Conservation (phyloP, 2,329 filamentous ascomycete genomes). For the Alternaria conjuncta region DNA sequence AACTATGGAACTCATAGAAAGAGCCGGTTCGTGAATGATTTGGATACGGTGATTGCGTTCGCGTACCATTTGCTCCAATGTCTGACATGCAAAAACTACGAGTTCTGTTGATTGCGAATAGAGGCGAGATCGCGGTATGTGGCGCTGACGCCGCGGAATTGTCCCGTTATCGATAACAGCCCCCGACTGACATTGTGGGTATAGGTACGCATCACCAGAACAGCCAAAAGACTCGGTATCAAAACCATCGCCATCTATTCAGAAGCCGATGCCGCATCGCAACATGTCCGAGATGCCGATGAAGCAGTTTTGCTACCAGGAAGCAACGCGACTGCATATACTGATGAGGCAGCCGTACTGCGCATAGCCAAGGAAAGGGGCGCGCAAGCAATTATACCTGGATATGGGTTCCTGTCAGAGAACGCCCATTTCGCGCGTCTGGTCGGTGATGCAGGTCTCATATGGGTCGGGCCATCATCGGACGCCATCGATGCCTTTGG, state of each 20-base stretch:
- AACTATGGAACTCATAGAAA: not conserved
- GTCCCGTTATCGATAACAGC: not conserved
- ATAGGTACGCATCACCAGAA: conserved; percentile 57
- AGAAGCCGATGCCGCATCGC: conserved; percentile 60
- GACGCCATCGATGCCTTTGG: conserved; percentile 63
- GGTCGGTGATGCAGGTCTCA: conserved; percentile 61
- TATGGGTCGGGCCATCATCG: conserved; percentile 65
- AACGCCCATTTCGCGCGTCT: conserved; percentile 66
- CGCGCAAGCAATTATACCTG: conserved; percentile 67
- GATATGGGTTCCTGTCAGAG: conserved; percentile 72
- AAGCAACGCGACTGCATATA: conserved; percentile 58
- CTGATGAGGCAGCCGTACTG: conserved; percentile 57
- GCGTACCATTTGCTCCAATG: not conserved
- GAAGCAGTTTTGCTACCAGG: conserved; percentile 59
- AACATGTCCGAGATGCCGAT: conserved; percentile 62
- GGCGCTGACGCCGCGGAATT: not conserved
- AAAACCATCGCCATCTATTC: conserved; percentile 65
- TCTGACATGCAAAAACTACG: conserved; percentile 53
- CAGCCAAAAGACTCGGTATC: conserved; percentile 58
- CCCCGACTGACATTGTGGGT: conserved; percentile 18
- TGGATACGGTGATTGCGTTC: not conserved
- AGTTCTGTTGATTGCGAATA: conserved; percentile 64
- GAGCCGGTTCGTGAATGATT: not conserved
- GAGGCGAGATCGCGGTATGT: conserved; percentile 61
- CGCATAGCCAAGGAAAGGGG: conserved; percentile 57